Conservation (phyloP, 2,329 filamentous ascomycete genomes). For the Lojkania enalia region DNA sequence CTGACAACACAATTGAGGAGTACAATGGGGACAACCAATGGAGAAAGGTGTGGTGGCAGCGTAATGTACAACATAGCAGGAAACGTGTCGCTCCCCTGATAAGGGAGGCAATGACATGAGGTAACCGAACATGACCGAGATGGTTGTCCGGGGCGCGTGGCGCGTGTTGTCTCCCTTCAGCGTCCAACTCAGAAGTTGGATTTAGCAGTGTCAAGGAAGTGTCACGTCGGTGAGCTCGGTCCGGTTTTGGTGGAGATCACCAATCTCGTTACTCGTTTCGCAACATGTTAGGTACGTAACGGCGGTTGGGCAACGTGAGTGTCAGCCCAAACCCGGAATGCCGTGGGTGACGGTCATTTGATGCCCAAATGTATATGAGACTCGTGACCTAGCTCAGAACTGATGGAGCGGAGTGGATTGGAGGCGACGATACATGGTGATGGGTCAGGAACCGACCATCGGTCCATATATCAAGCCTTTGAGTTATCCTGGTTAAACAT, state of each 20-base stretch:
- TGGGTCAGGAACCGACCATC: conserved; percentile 12
- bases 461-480: not conserved
- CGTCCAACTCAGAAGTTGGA: conserved; percentile 9
- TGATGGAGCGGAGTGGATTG: conserved; percentile 19
- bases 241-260: conserved; percentile 22
- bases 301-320: conserved; percentile 30
- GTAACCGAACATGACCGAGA: conserved; percentile 1
- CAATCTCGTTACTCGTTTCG: conserved; percentile 20
- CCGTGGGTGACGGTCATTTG: conserved; percentile 1
- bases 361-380: conserved; percentile 17
- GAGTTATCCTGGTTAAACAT: conserved; percentile 3
- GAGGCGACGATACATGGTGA: conserved; percentile 11
- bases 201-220: conserved; percentile 15
- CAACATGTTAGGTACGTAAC: conserved; percentile 22
- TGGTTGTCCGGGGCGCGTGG: conserved; percentile 11
- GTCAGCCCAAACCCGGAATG: conserved; percentile 17
- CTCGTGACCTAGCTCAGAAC: conserved; percentile 5
- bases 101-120: conserved; percentile 48
- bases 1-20: conserved; percentile 47
- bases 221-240: conserved; percentile 14
- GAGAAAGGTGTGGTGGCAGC: conserved; percentile 69
- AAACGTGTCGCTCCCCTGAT: conserved; percentile 66
- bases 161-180: conserved; percentile 8
- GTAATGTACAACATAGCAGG: conserved; percentile 60
- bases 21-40: conserved; percentile 46